Evolutionary conservation across 352 stramenopile species (phyloP).

Genomic region (Globisporangium acanthophoron): DNA sequence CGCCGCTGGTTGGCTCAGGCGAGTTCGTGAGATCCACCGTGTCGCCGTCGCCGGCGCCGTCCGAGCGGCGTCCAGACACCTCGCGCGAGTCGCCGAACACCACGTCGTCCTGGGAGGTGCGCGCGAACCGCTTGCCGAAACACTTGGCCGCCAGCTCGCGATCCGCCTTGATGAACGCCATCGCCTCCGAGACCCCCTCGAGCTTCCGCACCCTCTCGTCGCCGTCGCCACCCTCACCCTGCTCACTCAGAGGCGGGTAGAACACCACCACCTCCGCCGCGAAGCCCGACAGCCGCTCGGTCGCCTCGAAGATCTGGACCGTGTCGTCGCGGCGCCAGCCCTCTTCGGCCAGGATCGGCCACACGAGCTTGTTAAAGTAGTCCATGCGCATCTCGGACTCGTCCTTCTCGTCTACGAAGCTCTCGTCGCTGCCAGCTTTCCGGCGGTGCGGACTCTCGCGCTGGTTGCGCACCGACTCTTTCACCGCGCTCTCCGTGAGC

Average conservation of each 20-base stretch:
- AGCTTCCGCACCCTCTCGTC: slow-evolving; percentile 19
- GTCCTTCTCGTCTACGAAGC: neutral
- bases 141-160: slow-evolving; percentile 46
- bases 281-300: slow-evolving; percentile 26
- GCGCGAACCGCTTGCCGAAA: slow-evolving; percentile 61
- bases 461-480: slow-evolving; percentile 69
- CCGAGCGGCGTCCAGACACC: too few relatives aligned
- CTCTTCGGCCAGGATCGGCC: slow-evolving; percentile 67
- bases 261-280: slow-evolving; percentile 35
- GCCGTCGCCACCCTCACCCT: neutral
- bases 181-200: slow-evolving; percentile 44
- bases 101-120: slow-evolving; percentile 33
- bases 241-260: slow-evolving; percentile 11
- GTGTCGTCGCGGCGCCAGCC: slow-evolving; percentile 59
- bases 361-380: slow-evolving; percentile 79
- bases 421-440: neutral
- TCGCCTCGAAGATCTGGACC: slow-evolving; percentile 46
- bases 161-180: slow-evolving; percentile 55
- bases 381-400: slow-evolving; percentile 40
- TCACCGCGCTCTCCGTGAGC: slow-evolving; percentile 68
- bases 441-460: slow-evolving; percentile 4
- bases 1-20: neutral
- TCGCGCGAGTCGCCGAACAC: slow-evolving; percentile 16
- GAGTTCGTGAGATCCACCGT: slow-evolving; percentile 4
- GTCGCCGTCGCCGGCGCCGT: slow-evolving; percentile 1